These are phyloP conservation scores for Marasmius oreades DNA, from an alignment of 1,284 basidiomycete species.

Conservation along the genomic window DNA sequence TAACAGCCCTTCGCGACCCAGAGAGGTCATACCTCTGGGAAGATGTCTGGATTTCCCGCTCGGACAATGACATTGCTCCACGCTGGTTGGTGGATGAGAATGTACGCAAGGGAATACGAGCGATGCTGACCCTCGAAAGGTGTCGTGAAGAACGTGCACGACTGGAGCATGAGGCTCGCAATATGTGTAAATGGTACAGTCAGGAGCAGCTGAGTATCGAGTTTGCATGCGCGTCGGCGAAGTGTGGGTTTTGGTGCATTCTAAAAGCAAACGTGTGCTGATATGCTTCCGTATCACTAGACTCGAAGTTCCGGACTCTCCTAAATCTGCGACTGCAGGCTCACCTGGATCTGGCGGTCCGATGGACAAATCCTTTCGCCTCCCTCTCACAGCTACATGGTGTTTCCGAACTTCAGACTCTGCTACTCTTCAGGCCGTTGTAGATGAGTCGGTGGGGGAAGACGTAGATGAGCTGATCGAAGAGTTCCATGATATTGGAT, in stretches of 20 bases:
- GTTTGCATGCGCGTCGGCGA: background rate
- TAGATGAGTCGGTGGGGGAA: too few species aligned
- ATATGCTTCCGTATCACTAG: background rate
- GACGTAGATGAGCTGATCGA: too few species aligned
- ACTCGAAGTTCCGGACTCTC: background rate
- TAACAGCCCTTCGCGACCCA: background rate
- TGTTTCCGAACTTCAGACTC: too few species aligned
- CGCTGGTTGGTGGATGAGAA: background rate
- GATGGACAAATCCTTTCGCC: background rate
- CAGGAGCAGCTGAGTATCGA: background rate
- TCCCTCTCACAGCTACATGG: too few species aligned
- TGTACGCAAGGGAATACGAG: background rate
- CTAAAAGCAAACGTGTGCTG: too few species aligned
- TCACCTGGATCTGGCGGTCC: background rate
- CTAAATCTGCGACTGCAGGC: background rate
- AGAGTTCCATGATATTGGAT: too few species aligned
- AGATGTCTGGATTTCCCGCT: background rate
- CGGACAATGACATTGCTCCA: background rate
- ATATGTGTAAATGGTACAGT: background rate
- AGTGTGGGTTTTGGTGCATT: background rate
- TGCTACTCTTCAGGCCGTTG: too few species aligned
- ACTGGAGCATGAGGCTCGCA: background rate
- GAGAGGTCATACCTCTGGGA: background rate
- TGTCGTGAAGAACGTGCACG: background rate
- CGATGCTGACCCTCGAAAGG: background rate